Evolutionary conservation across 177 flowering plant genomes (phyloP).

Genomic region (Vitis hybrid): DNA sequence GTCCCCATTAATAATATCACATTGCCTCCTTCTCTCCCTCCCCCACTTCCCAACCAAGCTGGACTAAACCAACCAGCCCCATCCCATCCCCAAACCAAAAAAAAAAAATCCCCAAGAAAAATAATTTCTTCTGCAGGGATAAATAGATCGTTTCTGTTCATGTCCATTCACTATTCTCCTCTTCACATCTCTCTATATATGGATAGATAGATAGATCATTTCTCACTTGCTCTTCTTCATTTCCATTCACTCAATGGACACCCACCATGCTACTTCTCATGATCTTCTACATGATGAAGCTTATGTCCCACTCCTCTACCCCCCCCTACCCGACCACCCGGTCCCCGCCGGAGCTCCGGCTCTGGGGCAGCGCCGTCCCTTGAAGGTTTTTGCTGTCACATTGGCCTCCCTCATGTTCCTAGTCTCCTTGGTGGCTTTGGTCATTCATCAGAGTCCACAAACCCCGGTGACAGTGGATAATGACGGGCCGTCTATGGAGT

Average conservation of each 20-base stretch:
- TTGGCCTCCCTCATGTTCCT: slow-evolving; percentile 23
- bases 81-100: too few relatives aligned
- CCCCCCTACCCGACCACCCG: slow-evolving; percentile 25
- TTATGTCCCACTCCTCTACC: slow-evolving; percentile 5
- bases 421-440: slow-evolving; percentile 21
- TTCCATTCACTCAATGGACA: slow-evolving; percentile 3
- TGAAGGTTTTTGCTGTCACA: slow-evolving; percentile 8
- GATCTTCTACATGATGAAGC: slow-evolving; percentile 6
- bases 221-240: too few relatives aligned
- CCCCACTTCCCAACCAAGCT: too few relatives aligned
- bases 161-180: too few relatives aligned
- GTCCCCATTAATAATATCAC: too few relatives aligned
- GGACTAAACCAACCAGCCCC: too few relatives aligned
- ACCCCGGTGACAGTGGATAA: neutral
- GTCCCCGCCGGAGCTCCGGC: slow-evolving; percentile 9
- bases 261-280: neutral
- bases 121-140: too few relatives aligned
- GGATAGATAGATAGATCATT: too few relatives aligned
- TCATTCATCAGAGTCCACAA: slow-evolving; percentile 19
- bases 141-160: too few relatives aligned
- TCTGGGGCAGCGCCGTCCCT: slow-evolving; percentile 7
- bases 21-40: too few relatives aligned
- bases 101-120: too few relatives aligned
- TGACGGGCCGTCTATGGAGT: neutral
- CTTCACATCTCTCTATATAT: neutral